Conservation (phyloP, 805 yeast genomes). For the Zygotorulaspora florentina region DNA sequence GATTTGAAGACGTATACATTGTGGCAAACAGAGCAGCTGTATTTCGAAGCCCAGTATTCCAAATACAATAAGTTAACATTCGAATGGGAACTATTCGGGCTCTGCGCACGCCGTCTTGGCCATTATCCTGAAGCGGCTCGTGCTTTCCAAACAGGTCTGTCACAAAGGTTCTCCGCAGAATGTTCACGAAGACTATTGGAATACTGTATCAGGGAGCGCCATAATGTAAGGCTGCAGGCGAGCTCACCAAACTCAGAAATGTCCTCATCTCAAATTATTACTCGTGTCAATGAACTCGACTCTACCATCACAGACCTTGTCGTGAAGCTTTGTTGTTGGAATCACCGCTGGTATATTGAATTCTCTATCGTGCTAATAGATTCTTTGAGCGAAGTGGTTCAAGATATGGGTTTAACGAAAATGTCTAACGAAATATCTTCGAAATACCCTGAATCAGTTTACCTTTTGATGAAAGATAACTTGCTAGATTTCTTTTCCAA, state of each 20-base stretch:
- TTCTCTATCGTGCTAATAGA: constrained; percentile 67
- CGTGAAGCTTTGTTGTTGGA: constrained; percentile 90
- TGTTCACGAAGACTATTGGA: constrained; percentile 71
- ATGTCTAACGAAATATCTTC: constrained; percentile 69
- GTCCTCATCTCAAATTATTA: constrained; percentile 35
- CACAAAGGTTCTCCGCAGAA: constrained; percentile 72
- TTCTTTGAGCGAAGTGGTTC: constrained; percentile 57
- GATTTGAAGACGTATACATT: constrained; percentile 79
- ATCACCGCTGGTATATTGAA: constrained; percentile 95
- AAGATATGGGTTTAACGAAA: constrained; percentile 74
- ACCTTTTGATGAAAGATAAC: constrained; percentile 27
- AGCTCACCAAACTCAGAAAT: constrained; percentile 22
- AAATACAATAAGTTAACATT: constrained; percentile 70
- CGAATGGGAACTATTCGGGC: constrained; percentile 92
- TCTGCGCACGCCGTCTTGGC: constrained; percentile 77
- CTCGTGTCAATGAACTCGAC: constrained; percentile 36
- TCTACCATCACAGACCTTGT: constrained; percentile 60
- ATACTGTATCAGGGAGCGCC: constrained; percentile 53
- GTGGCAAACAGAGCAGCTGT: constrained; percentile 90
- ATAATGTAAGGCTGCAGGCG: constrained; percentile 23
- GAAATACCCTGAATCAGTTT: constrained; percentile 47
- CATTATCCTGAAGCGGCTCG: constrained; percentile 83
- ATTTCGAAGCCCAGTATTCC: constrained; percentile 83
- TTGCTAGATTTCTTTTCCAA: constrained; percentile 27
- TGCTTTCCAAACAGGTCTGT: constrained; percentile 72